phyloP scores from a whole-genome alignment of 2,329 filamentous ascomycete genomes.

The Coniochaeta hoffmannii region DNA sequence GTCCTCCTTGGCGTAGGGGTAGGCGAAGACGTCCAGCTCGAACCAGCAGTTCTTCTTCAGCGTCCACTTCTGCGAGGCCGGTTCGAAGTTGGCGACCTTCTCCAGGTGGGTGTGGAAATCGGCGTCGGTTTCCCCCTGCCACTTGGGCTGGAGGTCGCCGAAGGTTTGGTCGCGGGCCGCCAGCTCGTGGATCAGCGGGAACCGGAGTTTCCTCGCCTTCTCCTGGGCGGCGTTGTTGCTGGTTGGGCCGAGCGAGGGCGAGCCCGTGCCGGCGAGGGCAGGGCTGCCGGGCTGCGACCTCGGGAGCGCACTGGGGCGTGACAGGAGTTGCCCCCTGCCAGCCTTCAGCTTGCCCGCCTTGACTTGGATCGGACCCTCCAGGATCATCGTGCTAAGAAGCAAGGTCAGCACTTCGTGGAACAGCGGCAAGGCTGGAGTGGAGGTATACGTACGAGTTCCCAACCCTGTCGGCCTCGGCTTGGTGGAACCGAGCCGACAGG shows the following conservation, averaged over 20 bases:
- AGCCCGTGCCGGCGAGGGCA: slow-evolving; percentile 44
- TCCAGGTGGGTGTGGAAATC: slow-evolving; percentile 47
- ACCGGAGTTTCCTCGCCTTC: slow-evolving; percentile 31
- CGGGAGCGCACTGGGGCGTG: slow-evolving; percentile 28
- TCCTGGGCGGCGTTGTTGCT: slow-evolving; percentile 47
- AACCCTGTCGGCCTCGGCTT: slow-evolving; percentile 35
- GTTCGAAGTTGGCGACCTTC: slow-evolving; percentile 50
- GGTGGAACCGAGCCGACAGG: slow-evolving; percentile 37
- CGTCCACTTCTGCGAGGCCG: slow-evolving; percentile 42
- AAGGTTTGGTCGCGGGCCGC: slow-evolving; percentile 45
- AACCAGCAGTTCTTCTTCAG: slow-evolving; percentile 53
- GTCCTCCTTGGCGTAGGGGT: slow-evolving; percentile 45
- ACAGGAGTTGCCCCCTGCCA: slow-evolving; percentile 34
- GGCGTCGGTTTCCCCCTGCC: slow-evolving; percentile 35
- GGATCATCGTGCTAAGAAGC: slow-evolving; percentile 28
- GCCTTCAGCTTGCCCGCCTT: slow-evolving; percentile 20
- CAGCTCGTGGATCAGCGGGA: slow-evolving; percentile 52
- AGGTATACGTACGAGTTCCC: slow-evolving; percentile 32
- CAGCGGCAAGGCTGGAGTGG: background rate
- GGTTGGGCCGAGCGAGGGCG: slow-evolving; percentile 43
- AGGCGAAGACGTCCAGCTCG: slow-evolving; percentile 58
- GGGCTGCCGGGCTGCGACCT: slow-evolving; percentile 48
- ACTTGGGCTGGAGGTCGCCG: slow-evolving; percentile 41
- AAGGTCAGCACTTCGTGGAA: slow-evolving; percentile 19
- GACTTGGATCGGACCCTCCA: slow-evolving; percentile 19